Conservation (phyloP, 164 flowering plant genomes). For the Santalum album region DNA sequence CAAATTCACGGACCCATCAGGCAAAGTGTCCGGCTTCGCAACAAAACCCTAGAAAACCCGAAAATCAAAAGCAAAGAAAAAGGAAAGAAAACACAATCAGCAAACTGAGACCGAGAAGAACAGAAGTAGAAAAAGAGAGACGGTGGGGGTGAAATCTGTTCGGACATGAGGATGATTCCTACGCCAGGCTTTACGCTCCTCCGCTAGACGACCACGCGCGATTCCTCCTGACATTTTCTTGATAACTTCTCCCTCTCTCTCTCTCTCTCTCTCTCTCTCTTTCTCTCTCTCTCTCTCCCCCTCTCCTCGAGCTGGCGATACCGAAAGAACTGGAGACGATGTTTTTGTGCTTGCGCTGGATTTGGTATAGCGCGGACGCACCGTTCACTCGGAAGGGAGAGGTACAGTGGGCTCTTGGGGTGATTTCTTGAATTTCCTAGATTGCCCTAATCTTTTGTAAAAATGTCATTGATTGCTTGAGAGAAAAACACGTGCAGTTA, state of each 20-base stretch:
- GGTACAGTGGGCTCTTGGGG: no score
- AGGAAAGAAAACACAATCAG: slow-evolving; percentile 2
- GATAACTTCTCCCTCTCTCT: background rate
- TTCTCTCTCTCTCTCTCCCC: no score
- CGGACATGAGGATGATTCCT: slow-evolving; percentile 67
- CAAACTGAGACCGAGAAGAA: background rate
- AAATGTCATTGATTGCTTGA: no score
- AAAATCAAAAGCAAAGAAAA: slow-evolving; percentile 5
- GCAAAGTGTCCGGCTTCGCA: slow-evolving; percentile 67
- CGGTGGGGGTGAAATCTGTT: background rate
- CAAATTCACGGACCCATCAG: slow-evolving; percentile 72
- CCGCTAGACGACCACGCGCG: slow-evolving; percentile 67
- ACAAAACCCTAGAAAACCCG: slow-evolving; percentile 57
- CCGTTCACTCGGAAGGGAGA: no score
- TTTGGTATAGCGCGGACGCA: no score
- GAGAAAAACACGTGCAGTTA: no score
- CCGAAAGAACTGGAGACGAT: no score
- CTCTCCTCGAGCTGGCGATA: no score
- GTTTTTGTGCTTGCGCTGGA: no score
- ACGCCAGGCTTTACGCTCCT: slow-evolving; percentile 66
- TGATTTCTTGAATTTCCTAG: no score
- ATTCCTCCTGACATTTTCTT: slow-evolving; percentile 51
- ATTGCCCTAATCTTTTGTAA: no score
- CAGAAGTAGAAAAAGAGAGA: background rate
- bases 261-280: background rate